A percentile compares a stretch with the other conserved stretches of the same genome.
phyloP scores from a whole-genome alignment of 176 grass and related monocot genomes.

The Aegilops speltoides region DNA sequence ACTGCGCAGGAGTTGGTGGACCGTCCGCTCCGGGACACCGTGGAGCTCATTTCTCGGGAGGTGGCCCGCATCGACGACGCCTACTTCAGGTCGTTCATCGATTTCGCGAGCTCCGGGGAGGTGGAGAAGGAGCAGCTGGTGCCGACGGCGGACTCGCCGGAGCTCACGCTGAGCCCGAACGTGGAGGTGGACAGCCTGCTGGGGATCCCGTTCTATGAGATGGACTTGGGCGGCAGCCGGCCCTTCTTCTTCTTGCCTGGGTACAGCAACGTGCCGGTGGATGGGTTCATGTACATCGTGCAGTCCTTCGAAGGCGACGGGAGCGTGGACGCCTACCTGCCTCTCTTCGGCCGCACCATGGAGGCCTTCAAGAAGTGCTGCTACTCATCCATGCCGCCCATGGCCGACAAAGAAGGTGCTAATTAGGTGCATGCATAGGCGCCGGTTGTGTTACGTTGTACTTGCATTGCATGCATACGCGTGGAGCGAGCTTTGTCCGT shows the following conservation, averaged over 20 bases:
- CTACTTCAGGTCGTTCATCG: constrained; percentile 35
- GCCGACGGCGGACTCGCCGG: neutral
- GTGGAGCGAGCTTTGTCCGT: too few relatives aligned
- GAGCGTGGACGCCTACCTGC: too few relatives aligned
- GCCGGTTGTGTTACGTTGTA: too few relatives aligned
- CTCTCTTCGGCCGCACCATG: neutral
- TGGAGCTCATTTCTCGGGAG: neutral
- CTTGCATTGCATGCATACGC: too few relatives aligned
- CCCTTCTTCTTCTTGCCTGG: constrained; percentile 3
- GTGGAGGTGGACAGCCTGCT: neutral
- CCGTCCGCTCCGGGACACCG: neutral
- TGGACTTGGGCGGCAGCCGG: neutral
- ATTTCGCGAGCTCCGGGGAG: constrained; percentile 17
- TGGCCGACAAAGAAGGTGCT: neutral
- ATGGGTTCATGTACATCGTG: neutral
- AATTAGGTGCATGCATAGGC: too few relatives aligned
- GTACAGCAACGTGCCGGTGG: neutral
- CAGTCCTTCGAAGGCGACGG: too few relatives aligned
- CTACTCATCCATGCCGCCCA: neutral
- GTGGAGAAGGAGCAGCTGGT: constrained; percentile 43
- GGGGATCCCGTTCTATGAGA: neutral
- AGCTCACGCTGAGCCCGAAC: too few relatives aligned
- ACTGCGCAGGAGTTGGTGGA: neutral
- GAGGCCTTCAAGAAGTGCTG: neutral
- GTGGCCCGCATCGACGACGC: neutral